Evolutionary conservation across 345 rosid genomes (phyloP).

Genomic region (Hirschfeldia incana): DNA sequence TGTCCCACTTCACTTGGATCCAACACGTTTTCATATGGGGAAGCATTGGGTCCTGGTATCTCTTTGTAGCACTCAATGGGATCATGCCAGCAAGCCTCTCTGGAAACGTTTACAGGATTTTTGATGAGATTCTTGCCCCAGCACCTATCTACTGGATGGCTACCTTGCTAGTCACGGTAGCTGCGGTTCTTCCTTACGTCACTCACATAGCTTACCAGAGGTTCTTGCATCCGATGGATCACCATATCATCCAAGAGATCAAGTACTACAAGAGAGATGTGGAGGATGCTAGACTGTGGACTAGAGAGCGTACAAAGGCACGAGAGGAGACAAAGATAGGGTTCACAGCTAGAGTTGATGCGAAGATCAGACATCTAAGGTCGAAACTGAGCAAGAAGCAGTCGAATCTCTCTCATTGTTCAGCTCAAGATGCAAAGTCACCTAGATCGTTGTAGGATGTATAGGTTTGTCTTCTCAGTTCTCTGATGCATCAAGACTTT

Average conservation of each 20-base stretch:
- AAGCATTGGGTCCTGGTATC: constrained; percentile 72
- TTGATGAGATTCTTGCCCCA: constrained; percentile 80
- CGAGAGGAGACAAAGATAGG: constrained; percentile 92
- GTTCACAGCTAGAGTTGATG: constrained; percentile 89
- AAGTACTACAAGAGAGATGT: constrained; percentile 78
- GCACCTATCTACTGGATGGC: constrained; percentile 76
- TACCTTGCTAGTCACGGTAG: constrained; percentile 62
- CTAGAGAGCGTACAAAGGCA: constrained; percentile 83
- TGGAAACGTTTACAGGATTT: constrained; percentile 62
- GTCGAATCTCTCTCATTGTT: constrained; percentile 39
- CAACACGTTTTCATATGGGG: constrained; percentile 93
- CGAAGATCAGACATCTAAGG: constrained; percentile 74
- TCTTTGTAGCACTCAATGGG: constrained; percentile 70
- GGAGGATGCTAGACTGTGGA: constrained; percentile 80
- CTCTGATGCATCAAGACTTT: constrained; percentile 24
- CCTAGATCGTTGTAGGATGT: constrained; percentile 43
- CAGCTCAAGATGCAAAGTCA: constrained; percentile 39
- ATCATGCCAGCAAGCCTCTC: constrained; percentile 57
- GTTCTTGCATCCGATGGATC: constrained; percentile 79
- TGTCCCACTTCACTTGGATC: constrained; percentile 97
- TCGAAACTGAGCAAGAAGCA: constrained; percentile 69
- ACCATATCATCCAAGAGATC: constrained; percentile 93
- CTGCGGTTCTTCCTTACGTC: constrained; percentile 66
- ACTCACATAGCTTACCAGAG: constrained; percentile 72
- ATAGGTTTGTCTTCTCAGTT: constrained; percentile 27